Evolutionary conservation across 202 grass and related monocot genomes (phyloP), one percentile per base, ranked within the genome.

Genomic region (Saccharum hybrid): DNA sequence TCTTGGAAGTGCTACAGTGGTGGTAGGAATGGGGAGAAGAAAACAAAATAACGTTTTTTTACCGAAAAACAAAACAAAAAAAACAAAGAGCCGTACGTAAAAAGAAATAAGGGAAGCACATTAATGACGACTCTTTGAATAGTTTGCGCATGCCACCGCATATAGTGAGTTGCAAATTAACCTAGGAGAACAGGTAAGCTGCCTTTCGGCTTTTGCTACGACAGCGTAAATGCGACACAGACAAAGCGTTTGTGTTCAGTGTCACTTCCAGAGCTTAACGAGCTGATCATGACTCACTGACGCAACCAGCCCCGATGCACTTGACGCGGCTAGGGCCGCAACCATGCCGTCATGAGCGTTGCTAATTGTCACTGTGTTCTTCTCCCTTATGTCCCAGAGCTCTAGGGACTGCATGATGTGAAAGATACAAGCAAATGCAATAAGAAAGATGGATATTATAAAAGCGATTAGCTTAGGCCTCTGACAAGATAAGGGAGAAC

Each of bases 211-310:
- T 11, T 60, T 60, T 60, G 1, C 68, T 39, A 14, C 41, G n/a
- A 87, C 11, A 60, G 71, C 22, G 36, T 64, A 19, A 87, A 57
- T 19, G 43, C 83, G 84, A 45, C 43, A 49, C 23, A 66, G 57
- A 84, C 81, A 81, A 9, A 9, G 21, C 8, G 63, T 63, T 31
- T 31, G 61, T 66, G 30, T 69, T 69, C 37, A 48, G 22, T 71
- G 23, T 92, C 89, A 99, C 81, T 94, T 96, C 97, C 97, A 99
- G 74, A 99, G 87, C 84, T 99, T 99, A 72, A 99, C 84, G 60
- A 60, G 77, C 77, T 64, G 92, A 74, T 99, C 97, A 83, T 96
- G 97, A 65, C 97, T 96, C 39, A 90, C 93, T 52, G 93, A 99
- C n/a, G 97, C 93, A 81, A 99, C 89, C 68, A 94, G 84, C 38